phyloP scores from a whole-genome alignment of 176 grass and related monocot genomes.

The Guadua angustifolia region DNA sequence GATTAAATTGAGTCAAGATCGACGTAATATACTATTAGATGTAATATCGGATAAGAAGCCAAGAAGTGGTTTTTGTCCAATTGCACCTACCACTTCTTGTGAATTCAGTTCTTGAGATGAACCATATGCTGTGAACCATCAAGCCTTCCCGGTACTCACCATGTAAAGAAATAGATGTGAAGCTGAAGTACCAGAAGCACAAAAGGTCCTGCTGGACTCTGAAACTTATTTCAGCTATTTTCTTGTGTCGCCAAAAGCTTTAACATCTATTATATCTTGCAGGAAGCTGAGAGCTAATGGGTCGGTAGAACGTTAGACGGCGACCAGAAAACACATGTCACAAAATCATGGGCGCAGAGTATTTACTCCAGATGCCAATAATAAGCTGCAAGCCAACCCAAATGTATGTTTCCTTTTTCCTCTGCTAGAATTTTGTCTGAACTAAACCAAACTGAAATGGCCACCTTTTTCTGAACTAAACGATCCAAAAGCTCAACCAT shows the following conservation, averaged over 20 bases:
- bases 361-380: no score
- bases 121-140: conserved; percentile 91
- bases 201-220: conserved; percentile 58
- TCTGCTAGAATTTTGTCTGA: no score
- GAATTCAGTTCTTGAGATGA: conserved; percentile 90
- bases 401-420: no score
- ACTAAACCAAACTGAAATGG: no score
- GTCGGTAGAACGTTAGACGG: conserved; percentile 55
- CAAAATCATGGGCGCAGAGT: no score
- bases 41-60: conserved; percentile 9
- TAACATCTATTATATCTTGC: conserved; percentile 36
- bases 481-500: no score
- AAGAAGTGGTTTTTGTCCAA: conserved; percentile 15
- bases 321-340: conserved; percentile 40
- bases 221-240: conserved; percentile 20
- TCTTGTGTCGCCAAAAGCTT: background rate
- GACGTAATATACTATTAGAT: background rate
- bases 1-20: background rate
- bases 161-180: conserved; percentile 91
- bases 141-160: conserved; percentile 79
- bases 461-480: no score
- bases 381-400: no score
- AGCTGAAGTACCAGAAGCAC: conserved; percentile 64
- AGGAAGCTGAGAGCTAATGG: conserved; percentile 66
- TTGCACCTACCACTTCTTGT: conserved; percentile 35